Base-by-base conservation (phyloP, 2,329 filamentous ascomycete species). In the Epichloe hybrida region DNA sequence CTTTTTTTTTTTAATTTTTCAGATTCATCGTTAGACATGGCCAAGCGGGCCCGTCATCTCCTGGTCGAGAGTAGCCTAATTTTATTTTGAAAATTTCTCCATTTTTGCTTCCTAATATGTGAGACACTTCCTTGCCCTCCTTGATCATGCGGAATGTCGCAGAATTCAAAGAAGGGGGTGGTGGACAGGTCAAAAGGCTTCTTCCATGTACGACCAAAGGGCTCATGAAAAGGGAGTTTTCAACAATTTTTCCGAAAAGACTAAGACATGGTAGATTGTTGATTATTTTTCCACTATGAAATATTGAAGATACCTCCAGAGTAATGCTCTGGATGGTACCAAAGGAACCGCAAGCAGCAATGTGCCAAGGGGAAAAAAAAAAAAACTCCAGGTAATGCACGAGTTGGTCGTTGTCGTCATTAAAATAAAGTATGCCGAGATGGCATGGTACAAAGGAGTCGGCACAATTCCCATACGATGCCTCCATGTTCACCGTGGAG, bases 371-470 rank as follows among this genome's bases (percentile, higher is more conserved):
- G 27, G 8, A 3, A 8, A 1, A 8, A 38, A 52, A 4, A 8
- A 6, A 2, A 8, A 38, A 50, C 50, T 50, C 47, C 41, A 13
- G 12, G 37, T 48, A 23, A 50, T 50, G 43, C 44, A 48, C 51
- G 8, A 48, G 11, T 44, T 50, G 21, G 51, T 53, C 48, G 39
- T 53, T n/a, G 48, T 48, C 48, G 44, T 53, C 48, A 27, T 50
- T 7, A 47, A 17, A 23, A 15, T 20, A n/a, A 13, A 38, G 6
- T 43, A 43, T 12, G 7, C 23, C 17, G 20, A 23, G 5, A 34
- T 49, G 39, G 13, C 20, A 15, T 35, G 15, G 17, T 21, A 8
- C 38, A 38, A 5, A 40, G 13, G 15, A 2, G 17, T 36, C 23
- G 27, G 17, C 39, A 17, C 38, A 9, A 37, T 9, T 11, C 7